Conservation (phyloP, 306 rosid species). For the Quercus alba region DNA sequence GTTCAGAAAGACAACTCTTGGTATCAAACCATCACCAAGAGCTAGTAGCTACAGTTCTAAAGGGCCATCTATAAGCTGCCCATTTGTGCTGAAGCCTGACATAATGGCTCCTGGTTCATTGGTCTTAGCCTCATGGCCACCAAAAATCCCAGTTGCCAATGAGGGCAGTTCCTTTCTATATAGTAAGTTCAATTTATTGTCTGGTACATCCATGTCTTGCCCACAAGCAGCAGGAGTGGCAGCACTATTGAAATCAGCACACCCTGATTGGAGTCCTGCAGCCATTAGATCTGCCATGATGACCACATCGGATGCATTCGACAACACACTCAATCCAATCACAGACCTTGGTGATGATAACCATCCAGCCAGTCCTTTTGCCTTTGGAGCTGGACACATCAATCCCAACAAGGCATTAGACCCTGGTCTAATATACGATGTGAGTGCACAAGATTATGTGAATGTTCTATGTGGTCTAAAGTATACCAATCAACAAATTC, state of each 20-base stretch:
- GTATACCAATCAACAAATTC: too few relatives aligned
- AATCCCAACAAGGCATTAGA: too few relatives aligned
- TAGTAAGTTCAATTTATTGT: conserved; percentile 35
- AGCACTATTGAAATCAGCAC: conserved; percentile 47
- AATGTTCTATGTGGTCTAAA: too few relatives aligned
- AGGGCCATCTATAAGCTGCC: conserved; percentile 72
- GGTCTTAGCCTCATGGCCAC: conserved; percentile 81
- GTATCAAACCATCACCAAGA: conserved; percentile 50
- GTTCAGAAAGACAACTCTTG: conserved; percentile 40
- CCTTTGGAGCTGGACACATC: too few relatives aligned
- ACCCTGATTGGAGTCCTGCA: conserved; percentile 12
- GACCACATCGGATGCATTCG: too few relatives aligned
- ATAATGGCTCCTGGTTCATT: conserved; percentile 52
- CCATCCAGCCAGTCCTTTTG: too few relatives aligned
- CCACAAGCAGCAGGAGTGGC: conserved; percentile 72
- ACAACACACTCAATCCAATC: too few relatives aligned
- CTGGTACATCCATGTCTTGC: conserved; percentile 84
- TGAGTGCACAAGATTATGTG: too few relatives aligned
- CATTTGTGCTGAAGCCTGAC: conserved; percentile 40
- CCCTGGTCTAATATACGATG: too few relatives aligned
- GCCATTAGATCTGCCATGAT: too few relatives aligned
- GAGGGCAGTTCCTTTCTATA: neutral
- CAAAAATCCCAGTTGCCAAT: neutral
- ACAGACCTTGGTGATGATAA: too few relatives aligned
- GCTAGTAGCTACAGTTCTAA: conserved; percentile 62